Conservation (phyloP, 2,329 filamentous ascomycete species). For the Sporothrix curviconia region DNA sequence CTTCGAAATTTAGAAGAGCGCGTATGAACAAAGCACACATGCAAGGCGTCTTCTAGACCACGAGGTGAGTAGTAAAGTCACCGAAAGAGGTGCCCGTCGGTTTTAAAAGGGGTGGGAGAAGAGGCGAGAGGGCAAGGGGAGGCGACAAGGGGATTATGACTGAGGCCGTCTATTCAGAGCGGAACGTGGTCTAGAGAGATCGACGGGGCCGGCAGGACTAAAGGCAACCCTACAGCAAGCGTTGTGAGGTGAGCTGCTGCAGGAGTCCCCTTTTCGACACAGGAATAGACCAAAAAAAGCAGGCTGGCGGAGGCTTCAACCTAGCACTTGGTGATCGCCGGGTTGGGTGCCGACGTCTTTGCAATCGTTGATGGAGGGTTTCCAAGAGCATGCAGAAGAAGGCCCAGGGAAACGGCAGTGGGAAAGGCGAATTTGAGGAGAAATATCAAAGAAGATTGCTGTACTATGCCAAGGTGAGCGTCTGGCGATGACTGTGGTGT, state of each 20-base stretch:
- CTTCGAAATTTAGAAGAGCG: too few species aligned
- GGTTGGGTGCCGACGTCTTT: constrained; percentile 7
- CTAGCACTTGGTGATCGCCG: constrained; percentile 3
- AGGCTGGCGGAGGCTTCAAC: not conserved
- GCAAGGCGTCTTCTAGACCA: too few species aligned
- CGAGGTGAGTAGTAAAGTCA: too few species aligned
- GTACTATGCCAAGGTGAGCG: too few species aligned
- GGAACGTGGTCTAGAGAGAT: constrained; percentile 10
- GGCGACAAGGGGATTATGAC: not conserved
- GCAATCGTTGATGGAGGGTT: not conserved
- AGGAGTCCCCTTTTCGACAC: constrained; percentile 8
- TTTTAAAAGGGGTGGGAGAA: too few species aligned
- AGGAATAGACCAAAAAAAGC: not conserved
- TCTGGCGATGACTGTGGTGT: too few species aligned
- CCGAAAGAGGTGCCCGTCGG: too few species aligned
- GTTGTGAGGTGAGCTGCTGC: constrained; percentile 5
- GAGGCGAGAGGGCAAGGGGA: not conserved
- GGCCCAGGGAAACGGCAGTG: too few species aligned
- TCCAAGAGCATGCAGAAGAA: not conserved
- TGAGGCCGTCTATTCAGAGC: too few species aligned
- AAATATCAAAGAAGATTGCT: too few species aligned
- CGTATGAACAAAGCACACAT: too few species aligned
- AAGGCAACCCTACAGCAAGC: constrained; percentile 8
- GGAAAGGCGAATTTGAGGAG: too few species aligned
- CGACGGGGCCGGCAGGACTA: constrained; percentile 16